Conservation (phyloP, 257 asterid genomes). For the Henckelia pumila region DNA sequence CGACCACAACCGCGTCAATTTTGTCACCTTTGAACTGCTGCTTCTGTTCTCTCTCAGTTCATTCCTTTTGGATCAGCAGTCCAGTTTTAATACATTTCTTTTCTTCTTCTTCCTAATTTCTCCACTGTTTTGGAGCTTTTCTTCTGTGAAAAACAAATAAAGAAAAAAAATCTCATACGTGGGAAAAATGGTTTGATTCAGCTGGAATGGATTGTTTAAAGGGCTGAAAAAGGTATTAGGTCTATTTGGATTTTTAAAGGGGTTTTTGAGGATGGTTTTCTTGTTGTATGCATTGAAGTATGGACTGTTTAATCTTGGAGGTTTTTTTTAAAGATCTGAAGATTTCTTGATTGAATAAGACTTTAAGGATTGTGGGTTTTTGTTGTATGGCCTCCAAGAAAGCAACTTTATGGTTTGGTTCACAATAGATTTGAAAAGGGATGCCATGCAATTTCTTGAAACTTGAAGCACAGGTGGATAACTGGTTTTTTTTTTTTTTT, state of each 20-base stretch:
- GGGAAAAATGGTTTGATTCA: constrained; percentile 20
- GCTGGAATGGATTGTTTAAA: constrained; percentile 15
- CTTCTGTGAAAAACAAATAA: neutral
- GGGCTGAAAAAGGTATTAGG: constrained; percentile 31
- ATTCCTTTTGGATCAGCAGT: constrained; percentile 21
- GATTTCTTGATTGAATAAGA: constrained; percentile 20
- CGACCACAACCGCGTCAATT: constrained; percentile 31
- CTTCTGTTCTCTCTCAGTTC: neutral
- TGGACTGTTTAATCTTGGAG: neutral
- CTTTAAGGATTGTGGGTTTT: constrained; percentile 16
- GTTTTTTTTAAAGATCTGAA: constrained; percentile 19
- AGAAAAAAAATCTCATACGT: neutral
- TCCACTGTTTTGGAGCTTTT: neutral
- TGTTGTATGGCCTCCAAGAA: constrained; percentile 11
- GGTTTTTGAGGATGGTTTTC: neutral
- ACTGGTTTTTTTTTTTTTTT: no score
- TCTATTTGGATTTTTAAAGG: constrained; percentile 17
- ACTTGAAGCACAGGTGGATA: neutral
- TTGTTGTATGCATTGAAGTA: neutral
- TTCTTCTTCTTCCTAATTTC: constrained; percentile 1
- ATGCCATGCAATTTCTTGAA: neutral
- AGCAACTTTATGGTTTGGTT: constrained; percentile 1
- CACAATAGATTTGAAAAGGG: neutral
- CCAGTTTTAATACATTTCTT: constrained; percentile 6
- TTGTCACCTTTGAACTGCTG: constrained; percentile 9